These are phyloP conservation scores for Ophiostoma triangulosporum DNA, from an alignment of 2,329 filamentous ascomycete genomes.

Conservation along the genomic window DNA sequence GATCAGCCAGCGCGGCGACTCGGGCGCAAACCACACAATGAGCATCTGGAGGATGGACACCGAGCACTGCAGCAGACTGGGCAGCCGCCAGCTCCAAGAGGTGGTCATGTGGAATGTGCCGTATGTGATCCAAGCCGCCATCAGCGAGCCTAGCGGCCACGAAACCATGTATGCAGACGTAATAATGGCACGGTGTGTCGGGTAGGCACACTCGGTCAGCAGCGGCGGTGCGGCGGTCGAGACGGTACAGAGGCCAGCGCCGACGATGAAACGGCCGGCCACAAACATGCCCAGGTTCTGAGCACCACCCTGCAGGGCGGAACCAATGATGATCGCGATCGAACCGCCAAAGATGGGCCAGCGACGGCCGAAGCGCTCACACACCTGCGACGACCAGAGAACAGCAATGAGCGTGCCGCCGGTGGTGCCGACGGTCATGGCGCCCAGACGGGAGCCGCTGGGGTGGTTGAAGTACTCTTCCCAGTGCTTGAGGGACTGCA, in stretches of 20 bases:
- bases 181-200: slow-evolving; percentile 60
- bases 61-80: slow-evolving; percentile 31
- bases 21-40: slow-evolving; percentile 10
- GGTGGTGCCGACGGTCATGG: slow-evolving; percentile 14
- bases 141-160: slow-evolving; percentile 60
- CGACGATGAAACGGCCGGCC: slow-evolving; percentile 55
- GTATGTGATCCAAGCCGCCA: slow-evolving; percentile 62
- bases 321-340: slow-evolving; percentile 58
- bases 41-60: slow-evolving; percentile 9
- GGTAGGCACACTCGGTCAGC: slow-evolving; percentile 54
- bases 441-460: slow-evolving; percentile 19
- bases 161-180: slow-evolving; percentile 73
- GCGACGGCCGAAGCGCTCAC: slow-evolving; percentile 54
- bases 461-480: slow-evolving; percentile 19
- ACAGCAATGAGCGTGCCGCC: slow-evolving; percentile 8
- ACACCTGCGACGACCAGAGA: slow-evolving; percentile 1
- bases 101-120: slow-evolving; percentile 29
- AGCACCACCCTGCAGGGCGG: slow-evolving; percentile 59
- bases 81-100: slow-evolving; percentile 19
- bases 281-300: slow-evolving; percentile 46
- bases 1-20: slow-evolving; percentile 10
- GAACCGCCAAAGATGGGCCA: slow-evolving; percentile 60
- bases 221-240: slow-evolving; percentile 18
- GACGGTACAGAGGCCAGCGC: slow-evolving; percentile 40
- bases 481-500: slow-evolving; percentile 22